Evolutionary conservation across 176 grass and related monocot species (phyloP), one percentile per base, ranked within the genome.

Genomic region (Musa acuminata): DNA sequence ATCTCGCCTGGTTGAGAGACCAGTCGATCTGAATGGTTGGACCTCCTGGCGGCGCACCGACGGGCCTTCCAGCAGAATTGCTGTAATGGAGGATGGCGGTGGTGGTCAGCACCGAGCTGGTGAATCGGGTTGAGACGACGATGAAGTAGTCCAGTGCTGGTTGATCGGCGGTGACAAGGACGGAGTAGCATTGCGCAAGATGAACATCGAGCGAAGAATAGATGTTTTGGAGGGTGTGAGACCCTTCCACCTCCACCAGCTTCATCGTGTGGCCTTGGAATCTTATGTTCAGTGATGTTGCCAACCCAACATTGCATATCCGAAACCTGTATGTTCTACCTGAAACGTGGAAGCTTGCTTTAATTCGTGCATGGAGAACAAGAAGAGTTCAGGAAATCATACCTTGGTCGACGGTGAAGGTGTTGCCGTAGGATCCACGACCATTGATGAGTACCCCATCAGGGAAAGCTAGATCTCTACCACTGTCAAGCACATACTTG

Each of bases 191-290:
- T 9, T 75, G 72, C 5, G 52, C 72, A 8, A 75, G 13, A 49
- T 75, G 72, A 58, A 75, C 22, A n/a, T 75, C 72, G 5, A 75
- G 12, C 7, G 72, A 75, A 53, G 72, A 58, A 26, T 75, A 75
- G 13, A 16, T 58, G 54, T 75, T 75, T 13, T 75, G 72, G 25
- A 75, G 72, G 2, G 72, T 75, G 53, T 75, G 72, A 48, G 53
- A 58, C 14, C 72, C 72, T 58, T 75, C 72, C 11, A 75, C 72
- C 72, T 75, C 72, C 17, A 75, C 54, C 8, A 75, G 72, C 54
- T 75, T 75, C 72, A 75, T 60, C 1, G 13, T 10, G 25, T 75
- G 72, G 16, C 26, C 72, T 49, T 75, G 72, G 19, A 75, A 19
- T 60, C 72, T 55, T 20, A 75, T 60, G 54, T 75, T 75, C 53